A percentile compares a stretch with the other conserved stretches of the same genome.
phyloP scores from a whole-genome alignment of 75 land plant species.

The Picea sitchensis region DNA sequence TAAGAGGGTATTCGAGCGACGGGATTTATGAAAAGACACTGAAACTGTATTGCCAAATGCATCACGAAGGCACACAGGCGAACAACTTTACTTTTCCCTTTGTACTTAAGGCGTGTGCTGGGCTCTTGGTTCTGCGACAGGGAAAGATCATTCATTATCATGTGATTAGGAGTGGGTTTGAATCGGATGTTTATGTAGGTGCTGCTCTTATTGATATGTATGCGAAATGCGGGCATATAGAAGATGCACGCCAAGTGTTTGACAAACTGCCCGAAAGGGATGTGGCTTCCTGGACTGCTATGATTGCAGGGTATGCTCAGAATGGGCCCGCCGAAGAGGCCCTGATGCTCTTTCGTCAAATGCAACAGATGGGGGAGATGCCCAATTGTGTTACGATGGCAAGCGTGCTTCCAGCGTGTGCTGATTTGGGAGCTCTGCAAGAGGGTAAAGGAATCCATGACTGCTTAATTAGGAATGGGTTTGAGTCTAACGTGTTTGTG shows the following conservation, averaged over 20 bases:
- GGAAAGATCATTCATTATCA: conserved; percentile 31
- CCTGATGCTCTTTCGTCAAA: conserved; percentile 10
- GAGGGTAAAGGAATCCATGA: conserved; percentile 32
- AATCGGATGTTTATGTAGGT: conserved; percentile 12
- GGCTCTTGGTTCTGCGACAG: conserved; percentile 30
- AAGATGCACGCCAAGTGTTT: conserved; percentile 22
- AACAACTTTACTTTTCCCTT: conserved; percentile 56
- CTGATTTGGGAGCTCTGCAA: conserved; percentile 5
- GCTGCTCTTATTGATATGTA: conserved; percentile 39
- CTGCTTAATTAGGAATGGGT: conserved; percentile 27
- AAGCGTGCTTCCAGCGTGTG: conserved; percentile 23
- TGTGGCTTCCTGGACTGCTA: neutral
- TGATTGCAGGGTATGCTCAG: conserved; percentile 25
- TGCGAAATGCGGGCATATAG: conserved; percentile 21
- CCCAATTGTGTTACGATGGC: conserved; percentile 17
- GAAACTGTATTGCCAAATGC: conserved; percentile 65
- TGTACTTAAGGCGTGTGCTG: conserved; percentile 56
- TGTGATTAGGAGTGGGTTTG: conserved; percentile 8
- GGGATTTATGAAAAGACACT: conserved; percentile 51
- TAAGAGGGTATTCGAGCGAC: conserved; percentile 6
- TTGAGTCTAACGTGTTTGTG: conserved; percentile 36
- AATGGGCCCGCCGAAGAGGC: conserved; percentile 1
- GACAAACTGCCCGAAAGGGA: neutral
- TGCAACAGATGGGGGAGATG: conserved; percentile 1
- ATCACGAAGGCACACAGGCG: conserved; percentile 47